These are phyloP conservation scores for Fragaria iinumae DNA, from an alignment of 306 rosid genomes.

Conservation along the genomic window DNA sequence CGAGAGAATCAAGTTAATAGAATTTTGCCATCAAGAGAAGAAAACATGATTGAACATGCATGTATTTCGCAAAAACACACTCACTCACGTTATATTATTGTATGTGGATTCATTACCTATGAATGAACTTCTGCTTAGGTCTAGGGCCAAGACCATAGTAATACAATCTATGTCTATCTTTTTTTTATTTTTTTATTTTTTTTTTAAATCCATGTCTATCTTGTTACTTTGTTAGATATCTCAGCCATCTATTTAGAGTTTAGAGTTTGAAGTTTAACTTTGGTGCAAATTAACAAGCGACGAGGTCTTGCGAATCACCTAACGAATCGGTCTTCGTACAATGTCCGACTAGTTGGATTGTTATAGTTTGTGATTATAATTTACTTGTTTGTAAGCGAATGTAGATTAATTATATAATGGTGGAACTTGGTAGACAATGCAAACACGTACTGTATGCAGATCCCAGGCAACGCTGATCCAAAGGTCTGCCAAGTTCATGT, in stretches of 20 bases:
- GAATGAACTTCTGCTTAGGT: neutral
- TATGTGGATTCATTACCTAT: constrained; percentile 10
- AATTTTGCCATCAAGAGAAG: neutral
- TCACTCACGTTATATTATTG: neutral
- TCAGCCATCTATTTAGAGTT: neutral
- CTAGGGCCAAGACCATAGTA: neutral
- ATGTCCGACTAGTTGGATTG: neutral
- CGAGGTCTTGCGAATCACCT: neutral
- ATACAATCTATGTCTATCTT: neutral
- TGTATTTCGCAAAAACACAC: constrained; percentile 1
- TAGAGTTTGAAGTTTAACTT: neutral
- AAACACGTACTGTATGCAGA: constrained; percentile 26
- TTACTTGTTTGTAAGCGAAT: neutral
- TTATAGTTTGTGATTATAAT: neutral
- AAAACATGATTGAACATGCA: constrained; percentile 19
- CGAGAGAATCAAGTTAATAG: constrained; percentile 1
- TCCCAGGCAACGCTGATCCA: constrained; percentile 58
- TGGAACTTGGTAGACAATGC: neutral
- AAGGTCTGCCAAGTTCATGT: constrained; percentile 34
- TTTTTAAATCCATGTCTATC: too few relatives aligned
- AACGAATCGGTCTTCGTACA: neutral
- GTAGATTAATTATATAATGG: neutral
- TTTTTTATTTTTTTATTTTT: too few relatives aligned
- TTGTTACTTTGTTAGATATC: neutral
- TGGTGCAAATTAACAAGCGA: too few relatives aligned